Evolutionary conservation across 164 flowering plant genomes (phyloP).

Genomic region (Tetrastigma voinierianum): DNA sequence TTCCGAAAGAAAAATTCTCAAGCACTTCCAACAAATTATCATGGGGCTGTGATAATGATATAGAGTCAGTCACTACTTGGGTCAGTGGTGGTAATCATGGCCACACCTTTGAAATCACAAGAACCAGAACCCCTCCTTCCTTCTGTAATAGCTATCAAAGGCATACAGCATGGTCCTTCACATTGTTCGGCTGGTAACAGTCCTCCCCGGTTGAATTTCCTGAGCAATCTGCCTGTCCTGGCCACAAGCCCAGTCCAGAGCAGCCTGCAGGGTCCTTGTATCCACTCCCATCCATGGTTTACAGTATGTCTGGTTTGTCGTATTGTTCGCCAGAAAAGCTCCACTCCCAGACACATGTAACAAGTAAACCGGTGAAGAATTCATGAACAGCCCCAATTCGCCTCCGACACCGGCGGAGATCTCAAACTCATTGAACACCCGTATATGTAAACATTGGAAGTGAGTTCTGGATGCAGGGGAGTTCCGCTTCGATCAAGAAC

Average conservation of each 20-base stretch:
- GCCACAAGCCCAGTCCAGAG: conserved; percentile 99
- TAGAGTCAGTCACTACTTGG: conserved; percentile 73
- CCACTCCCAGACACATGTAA: conserved; percentile 85
- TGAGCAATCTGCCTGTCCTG: conserved; percentile 86
- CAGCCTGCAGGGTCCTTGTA: conserved; percentile 72
- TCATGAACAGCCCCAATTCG: conserved; percentile 93
- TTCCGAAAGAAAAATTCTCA: too few species aligned
- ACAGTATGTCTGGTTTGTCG: conserved; percentile 87
- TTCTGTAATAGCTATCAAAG: conserved; percentile 90
- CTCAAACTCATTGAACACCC: conserved; percentile 91
- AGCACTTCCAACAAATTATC: too few species aligned
- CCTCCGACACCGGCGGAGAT: conserved; percentile 73
- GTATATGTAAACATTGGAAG: conserved; percentile 80
- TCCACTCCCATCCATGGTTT: conserved; percentile 71
- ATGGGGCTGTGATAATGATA: neutral
- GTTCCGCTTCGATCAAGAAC: conserved; percentile 70
- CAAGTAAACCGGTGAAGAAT: conserved; percentile 74
- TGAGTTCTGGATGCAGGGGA: conserved; percentile 81
- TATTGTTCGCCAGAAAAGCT: conserved; percentile 80
- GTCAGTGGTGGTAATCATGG: conserved; percentile 89
- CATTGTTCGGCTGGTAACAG: conserved; percentile 85
- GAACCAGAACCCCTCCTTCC: conserved; percentile 63
- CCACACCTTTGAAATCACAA: conserved; percentile 95
- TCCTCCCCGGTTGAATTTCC: conserved; percentile 89
- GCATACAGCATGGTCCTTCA: conserved; percentile 84